phyloP scores from a whole-genome alignment of 129 eudicot genomes.

The Arctium lappa region DNA sequence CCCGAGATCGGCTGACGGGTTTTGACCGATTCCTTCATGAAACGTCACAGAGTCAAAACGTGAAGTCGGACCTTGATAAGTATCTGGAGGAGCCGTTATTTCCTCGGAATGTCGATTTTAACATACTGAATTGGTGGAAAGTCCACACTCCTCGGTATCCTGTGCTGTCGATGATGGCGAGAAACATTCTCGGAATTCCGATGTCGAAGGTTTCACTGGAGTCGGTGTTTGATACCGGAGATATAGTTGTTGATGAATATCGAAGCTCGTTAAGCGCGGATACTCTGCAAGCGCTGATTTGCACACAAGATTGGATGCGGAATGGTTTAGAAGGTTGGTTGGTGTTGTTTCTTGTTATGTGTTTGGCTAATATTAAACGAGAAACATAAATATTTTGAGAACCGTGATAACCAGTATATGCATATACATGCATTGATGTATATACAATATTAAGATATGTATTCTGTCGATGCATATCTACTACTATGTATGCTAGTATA shows the following conservation, averaged over 20 bases:
- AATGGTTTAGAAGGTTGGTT: constrained; percentile 59
- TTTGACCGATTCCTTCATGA: constrained; percentile 80
- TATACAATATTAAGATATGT: neutral
- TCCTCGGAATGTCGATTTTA: constrained; percentile 78
- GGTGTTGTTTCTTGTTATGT: neutral
- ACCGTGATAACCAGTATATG: neutral
- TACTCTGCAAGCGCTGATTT: constrained; percentile 78
- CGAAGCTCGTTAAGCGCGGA: constrained; percentile 67
- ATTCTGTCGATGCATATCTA: neutral
- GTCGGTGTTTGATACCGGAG: constrained; percentile 51
- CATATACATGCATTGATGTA: neutral
- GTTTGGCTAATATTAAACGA: neutral
- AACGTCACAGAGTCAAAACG: constrained; percentile 68
- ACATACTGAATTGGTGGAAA: constrained; percentile 86
- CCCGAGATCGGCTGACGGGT: constrained; percentile 63
- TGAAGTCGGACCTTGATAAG: constrained; percentile 77
- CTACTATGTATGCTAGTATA: neutral
- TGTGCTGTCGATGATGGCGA: constrained; percentile 86
- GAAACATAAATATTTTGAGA: neutral
- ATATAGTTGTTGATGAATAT: constrained; percentile 56
- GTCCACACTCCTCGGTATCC: constrained; percentile 95
- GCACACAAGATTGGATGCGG: constrained; percentile 87
- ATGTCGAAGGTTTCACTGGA: constrained; percentile 62
- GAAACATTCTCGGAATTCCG: constrained; percentile 79
- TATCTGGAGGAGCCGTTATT: constrained; percentile 89